Conservation (phyloP, 2,329 filamentous ascomycete genomes). For the Pseudogymnoascus sp. region DNA sequence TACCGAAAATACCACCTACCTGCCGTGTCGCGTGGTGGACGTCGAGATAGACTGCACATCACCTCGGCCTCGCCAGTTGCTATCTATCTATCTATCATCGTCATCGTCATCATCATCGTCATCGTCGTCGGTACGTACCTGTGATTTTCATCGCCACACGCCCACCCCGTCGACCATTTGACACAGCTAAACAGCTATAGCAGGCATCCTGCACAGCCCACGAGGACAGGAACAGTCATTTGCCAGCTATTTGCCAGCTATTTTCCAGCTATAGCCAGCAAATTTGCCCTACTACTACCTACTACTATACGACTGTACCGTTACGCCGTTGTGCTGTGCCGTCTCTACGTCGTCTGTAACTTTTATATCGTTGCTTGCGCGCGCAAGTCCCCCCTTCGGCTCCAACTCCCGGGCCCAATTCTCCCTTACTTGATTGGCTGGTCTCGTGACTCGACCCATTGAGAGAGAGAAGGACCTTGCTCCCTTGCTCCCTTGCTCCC, state of each 20-base stretch:
- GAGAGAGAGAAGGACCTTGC: too few relatives aligned
- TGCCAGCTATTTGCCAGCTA: background rate
- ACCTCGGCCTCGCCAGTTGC: background rate
- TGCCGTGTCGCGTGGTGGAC: background rate
- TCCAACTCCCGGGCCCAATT: background rate
- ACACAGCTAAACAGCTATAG: slow-evolving; percentile 1
- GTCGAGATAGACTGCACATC: background rate
- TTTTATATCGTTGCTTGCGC: background rate
- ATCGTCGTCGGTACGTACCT: background rate
- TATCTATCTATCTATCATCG: background rate
- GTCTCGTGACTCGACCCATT: background rate
- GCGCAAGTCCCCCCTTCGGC: background rate
- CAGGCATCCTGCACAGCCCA: background rate
- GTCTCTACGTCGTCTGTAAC: background rate
- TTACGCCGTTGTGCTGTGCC: background rate
- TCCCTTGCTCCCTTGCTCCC: too few relatives aligned
- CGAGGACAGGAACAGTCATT: background rate
- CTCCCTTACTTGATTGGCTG: background rate
- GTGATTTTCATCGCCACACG: background rate
- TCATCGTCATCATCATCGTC: background rate
- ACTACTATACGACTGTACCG: too few relatives aligned
- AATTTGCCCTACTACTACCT: too few relatives aligned
- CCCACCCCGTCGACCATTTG: background rate
- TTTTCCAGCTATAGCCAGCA: too few relatives aligned
- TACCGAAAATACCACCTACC: background rate